Conservation (phyloP, 192 early-diverging fungal species). For the Gaertneriomyces semiglobifer region DNA sequence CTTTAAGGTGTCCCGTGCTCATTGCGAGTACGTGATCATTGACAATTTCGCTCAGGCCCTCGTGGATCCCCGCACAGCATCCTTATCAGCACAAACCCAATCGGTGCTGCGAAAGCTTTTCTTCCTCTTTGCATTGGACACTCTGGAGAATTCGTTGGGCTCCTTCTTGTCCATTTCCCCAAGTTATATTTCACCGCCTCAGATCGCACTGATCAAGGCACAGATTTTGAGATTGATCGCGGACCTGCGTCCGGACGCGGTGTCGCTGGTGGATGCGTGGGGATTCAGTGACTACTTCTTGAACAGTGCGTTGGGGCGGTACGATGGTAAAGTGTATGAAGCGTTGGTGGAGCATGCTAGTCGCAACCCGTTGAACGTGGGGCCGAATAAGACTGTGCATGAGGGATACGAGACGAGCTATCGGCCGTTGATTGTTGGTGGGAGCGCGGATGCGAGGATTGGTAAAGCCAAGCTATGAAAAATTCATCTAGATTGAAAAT, state of each 20-base stretch:
- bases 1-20: slow-evolving; percentile 67
- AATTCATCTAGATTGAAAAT: too few relatives aligned
- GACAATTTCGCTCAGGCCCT: slow-evolving; percentile 69
- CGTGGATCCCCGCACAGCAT: slow-evolving; percentile 35
- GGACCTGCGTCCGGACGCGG: slow-evolving; percentile 69
- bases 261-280: slow-evolving; percentile 79
- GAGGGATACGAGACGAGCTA: slow-evolving; percentile 51
- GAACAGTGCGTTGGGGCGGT: slow-evolving; percentile 72
- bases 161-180: slow-evolving; percentile 7
- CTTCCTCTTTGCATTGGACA: slow-evolving; percentile 13
- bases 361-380: slow-evolving; percentile 71
- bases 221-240: slow-evolving; percentile 53
- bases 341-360: slow-evolving; percentile 70
- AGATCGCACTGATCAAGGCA: slow-evolving; percentile 35
- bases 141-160: slow-evolving; percentile 11
- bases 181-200: not conserved
- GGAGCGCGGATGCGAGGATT: not conserved
- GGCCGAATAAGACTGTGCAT: slow-evolving; percentile 44
- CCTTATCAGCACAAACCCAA: slow-evolving; percentile 12
- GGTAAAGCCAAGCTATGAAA: too few relatives aligned
- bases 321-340: slow-evolving; percentile 79
- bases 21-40: slow-evolving; percentile 73
- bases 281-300: slow-evolving; percentile 70
- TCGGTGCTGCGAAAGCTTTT: slow-evolving; percentile 7
- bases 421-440: slow-evolving; percentile 27